phyloP scores from a whole-genome alignment of 169 alveolate species.

The Eimeria sp. region DNA sequence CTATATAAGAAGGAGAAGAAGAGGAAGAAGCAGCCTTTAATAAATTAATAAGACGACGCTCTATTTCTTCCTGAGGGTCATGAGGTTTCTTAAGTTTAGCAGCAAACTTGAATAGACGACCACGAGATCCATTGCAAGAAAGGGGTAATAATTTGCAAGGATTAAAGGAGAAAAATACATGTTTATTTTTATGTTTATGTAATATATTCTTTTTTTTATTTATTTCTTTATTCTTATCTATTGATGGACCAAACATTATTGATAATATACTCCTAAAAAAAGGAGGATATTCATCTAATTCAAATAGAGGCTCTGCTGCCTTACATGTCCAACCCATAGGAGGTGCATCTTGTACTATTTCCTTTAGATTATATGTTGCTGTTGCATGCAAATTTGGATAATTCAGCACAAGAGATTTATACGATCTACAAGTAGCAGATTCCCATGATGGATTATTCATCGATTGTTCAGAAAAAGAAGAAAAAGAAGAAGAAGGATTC shows the following conservation, averaged over 20 bases:
- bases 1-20: not conserved
- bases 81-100: slow-evolving; percentile 50
- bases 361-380: slow-evolving; percentile 37
- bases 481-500: not conserved
- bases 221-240: not conserved
- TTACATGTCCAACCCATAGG: slow-evolving; percentile 55
- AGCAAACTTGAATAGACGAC: slow-evolving; percentile 71
- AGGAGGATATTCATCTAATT: slow-evolving; percentile 44
- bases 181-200: slow-evolving; percentile 59
- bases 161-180: slow-evolving; percentile 56
- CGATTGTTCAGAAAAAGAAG: not conserved
- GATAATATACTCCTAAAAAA: slow-evolving; percentile 2
- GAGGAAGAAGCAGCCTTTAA: slow-evolving; percentile 18
- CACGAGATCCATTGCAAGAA: slow-evolving; percentile 63
- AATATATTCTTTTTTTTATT: not conserved
- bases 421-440: slow-evolving; percentile 33
- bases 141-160: slow-evolving; percentile 66
- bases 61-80: slow-evolving; percentile 41
- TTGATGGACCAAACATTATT: not conserved
- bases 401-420: not conserved
- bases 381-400: slow-evolving; percentile 24
- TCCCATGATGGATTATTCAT: slow-evolving; percentile 11
- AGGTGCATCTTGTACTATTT: slow-evolving; percentile 41
- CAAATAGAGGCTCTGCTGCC: slow-evolving; percentile 57
- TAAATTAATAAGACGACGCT: not conserved